Conservation (phyloP, 768 basidiomycete genomes). For the Amanita pseudoporphyria region DNA sequence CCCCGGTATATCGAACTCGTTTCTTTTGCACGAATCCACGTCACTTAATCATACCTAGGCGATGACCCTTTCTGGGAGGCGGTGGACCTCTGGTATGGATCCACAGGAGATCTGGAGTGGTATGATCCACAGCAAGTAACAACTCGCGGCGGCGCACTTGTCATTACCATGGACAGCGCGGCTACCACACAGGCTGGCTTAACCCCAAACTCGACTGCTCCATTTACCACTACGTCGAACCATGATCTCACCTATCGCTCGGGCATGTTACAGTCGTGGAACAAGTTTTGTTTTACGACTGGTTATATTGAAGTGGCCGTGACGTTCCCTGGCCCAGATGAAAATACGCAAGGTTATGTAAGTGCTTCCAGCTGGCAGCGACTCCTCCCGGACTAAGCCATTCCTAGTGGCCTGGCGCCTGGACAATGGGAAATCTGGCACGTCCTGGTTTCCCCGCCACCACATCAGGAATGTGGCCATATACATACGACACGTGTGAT, state of each 20-base stretch:
- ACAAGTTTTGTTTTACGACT: constrained; percentile 80
- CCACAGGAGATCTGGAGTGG: constrained; percentile 66
- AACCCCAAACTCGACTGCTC: constrained; percentile 33
- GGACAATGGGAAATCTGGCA: constrained; percentile 87
- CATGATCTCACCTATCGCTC: constrained; percentile 56
- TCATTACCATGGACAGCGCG: constrained; percentile 55
- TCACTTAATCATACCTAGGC: constrained; percentile 20
- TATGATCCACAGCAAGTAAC: constrained; percentile 61
- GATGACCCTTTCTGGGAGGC: constrained; percentile 70
- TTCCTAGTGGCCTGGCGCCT: constrained; percentile 70
- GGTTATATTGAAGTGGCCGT: constrained; percentile 70
- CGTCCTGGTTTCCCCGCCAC: constrained; percentile 73
- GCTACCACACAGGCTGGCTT: constrained; percentile 20
- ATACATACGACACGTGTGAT: constrained; percentile 65
- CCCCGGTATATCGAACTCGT: constrained; percentile 21
- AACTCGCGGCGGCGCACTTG: constrained; percentile 55
- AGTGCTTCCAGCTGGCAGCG: constrained; percentile 17
- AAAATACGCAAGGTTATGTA: constrained; percentile 39
- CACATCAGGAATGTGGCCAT: constrained; percentile 79
- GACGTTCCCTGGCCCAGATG: constrained; percentile 48
- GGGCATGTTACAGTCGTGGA: constrained; percentile 86
- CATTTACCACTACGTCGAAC: constrained; percentile 34
- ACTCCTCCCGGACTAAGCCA: no score
- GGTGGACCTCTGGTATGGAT: constrained; percentile 62
- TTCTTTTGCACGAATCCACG: constrained; percentile 1